Base-by-base conservation (phyloP, 1,284 basidiomycete genomes). In the Ceratobasidium sp. region DNA sequence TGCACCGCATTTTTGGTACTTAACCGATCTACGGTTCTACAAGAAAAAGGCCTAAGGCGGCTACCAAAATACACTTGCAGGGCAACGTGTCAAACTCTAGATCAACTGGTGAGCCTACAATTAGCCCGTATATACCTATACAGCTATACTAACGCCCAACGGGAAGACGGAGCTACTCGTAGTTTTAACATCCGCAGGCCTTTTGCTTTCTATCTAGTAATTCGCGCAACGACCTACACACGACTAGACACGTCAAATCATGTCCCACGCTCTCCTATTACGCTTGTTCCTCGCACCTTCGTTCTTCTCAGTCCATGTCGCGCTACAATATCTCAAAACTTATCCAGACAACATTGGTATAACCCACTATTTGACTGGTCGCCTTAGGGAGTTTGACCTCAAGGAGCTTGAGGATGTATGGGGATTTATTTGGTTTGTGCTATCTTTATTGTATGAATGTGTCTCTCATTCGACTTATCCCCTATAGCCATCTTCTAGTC, bases 341-440 rank as follows among this genome's bases (percentile, higher is more conserved):
- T 98, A 98, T 85, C 89, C 94, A 10, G 93, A 96, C 86, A 95
- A 95, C 83, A 94, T 98, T 81, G 96, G 96, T 8, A 97, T 98
- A 84, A 97, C 95, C 20, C 97, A 98, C 85, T 98, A 98, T 83
- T 89, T 98, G 78, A 95, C 96, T 64, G 88, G 91, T 77, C 89
- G 96, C 79, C 90, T 98, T 82, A 88, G 89, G 79, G 89, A 91
- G 76, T 89, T 96, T 82, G 90, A 93, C 78, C 89, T 90, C 23
- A 87, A 91, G 75, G 95, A 98, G 80, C 87, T 98, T 76, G 91
- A 93, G 81, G 96, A 97, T 84, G 95, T 97, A 80, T 98, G 97
- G 96, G 95, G 96, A 26, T 97, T 98, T 84, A 90, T 98, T 83
- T 98, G 95, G 96, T 97, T 81, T 64, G 85, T 81, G 42, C 15